Evolutionary conservation across 2,329 filamentous ascomycete genomes (phyloP), one percentile per base, ranked within the genome.

Genomic region (Tolypocladium guangdongense): DNA sequence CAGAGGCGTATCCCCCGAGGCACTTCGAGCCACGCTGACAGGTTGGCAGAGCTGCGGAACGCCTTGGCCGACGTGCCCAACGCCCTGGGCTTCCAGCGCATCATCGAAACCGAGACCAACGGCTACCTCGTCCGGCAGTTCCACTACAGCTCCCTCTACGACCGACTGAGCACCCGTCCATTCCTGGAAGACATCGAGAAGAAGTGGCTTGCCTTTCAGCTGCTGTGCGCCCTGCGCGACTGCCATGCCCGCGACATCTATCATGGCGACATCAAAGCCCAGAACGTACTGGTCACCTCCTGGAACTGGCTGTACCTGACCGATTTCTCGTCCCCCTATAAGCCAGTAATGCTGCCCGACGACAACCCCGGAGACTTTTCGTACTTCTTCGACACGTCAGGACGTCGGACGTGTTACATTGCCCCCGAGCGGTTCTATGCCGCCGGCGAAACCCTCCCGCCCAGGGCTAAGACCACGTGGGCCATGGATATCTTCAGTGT

Each of bases 291-390:
- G 49, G 92, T 99, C 50, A 99, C 93, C 0, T 97, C 93, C 7
- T 99, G 93, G 93, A 96, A 97, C 72, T 99, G 95, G 93, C 78
- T 99, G 2, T 99, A 97, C 67, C 78, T 99, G 38, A 86, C 91
- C n/a, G 93, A 99, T 68, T 99, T 97, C 68, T 96, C 92, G 4
- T 90, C 92, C 0, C 86, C 88, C 0, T 97, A 95, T 74, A 99
- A 99, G 66, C 93, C 91, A 12, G 88, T 91, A 6, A 89, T 90
- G 68, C 76, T 99, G 3, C 93, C 93, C 3, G 92, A 96, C 68
- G 91, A 99, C 64, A 97, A 99, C 63, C 93, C 93, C 1, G 91
- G 90, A 18, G 90, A 97, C 63, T 99, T 97, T 64, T 96, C 91
- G 1, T 97, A 96, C 69, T 99, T 92, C 66, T 99, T 97, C 63